A percentile compares a stretch with the other conserved stretches of the same genome.
These are phyloP conservation scores for Copromyces sp. DNA, from an alignment of 495 filamentous ascomycete genomes.

Conservation along the genomic window DNA sequence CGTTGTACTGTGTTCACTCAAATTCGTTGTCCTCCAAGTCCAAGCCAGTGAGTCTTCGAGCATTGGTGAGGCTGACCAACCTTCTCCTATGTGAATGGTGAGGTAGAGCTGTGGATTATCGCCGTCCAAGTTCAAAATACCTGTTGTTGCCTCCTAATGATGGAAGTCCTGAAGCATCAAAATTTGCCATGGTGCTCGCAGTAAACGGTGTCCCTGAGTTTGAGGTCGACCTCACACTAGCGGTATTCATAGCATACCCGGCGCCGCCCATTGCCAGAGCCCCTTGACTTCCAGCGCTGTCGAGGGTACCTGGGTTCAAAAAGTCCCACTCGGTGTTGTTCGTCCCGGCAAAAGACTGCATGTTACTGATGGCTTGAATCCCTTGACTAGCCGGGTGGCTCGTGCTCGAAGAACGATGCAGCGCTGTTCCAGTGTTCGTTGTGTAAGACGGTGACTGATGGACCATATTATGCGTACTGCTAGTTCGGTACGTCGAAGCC, in stretches of 20 bases:
- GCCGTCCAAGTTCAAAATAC: constrained; percentile 13
- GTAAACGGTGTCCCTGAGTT: constrained; percentile 13
- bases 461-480: constrained; percentile 22
- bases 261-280: constrained; percentile 11
- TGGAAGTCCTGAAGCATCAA: constrained; percentile 14
- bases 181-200: constrained; percentile 10
- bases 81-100: neutral
- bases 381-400: constrained; percentile 14
- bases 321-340: constrained; percentile 23
- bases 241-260: constrained; percentile 12
- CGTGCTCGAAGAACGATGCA: constrained; percentile 15
- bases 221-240: constrained; percentile 9
- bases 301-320: constrained; percentile 29
- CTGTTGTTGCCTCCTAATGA: constrained; percentile 10
- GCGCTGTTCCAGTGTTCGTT: constrained; percentile 5
- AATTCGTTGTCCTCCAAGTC: neutral
- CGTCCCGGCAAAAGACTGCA: constrained; percentile 14
- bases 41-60: neutral
- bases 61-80: neutral
- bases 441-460: constrained; percentile 30
- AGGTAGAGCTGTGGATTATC: constrained; percentile 2
- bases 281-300: constrained; percentile 22
- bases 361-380: constrained; percentile 16
- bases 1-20: neutral
- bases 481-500: constrained; percentile 23